Base-by-base conservation (phyloP, 805 yeast species). In the Starmerella asiatica region DNA sequence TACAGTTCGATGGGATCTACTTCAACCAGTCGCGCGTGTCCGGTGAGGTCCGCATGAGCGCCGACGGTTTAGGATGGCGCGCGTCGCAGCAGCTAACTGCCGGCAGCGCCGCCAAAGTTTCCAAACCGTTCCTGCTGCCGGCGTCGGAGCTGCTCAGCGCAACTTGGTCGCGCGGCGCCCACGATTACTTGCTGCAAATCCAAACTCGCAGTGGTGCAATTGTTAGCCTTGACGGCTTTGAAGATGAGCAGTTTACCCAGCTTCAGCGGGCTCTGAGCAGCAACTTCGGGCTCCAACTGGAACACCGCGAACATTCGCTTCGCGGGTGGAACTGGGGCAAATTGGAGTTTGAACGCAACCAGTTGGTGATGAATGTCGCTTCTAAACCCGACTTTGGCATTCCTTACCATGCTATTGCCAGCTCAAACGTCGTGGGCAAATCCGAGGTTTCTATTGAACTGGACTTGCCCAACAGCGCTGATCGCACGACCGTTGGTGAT, bases 281-380 rank as follows among this genome's bases (percentile, higher is more conserved):
- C 50, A 72, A 79, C 54, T 83, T 85, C 60, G 68, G 67, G 40
- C 65, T 82, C 32, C 71, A 72, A 40, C 68, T 91, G 43, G 97
- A 91, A 52, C 78, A 71, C 46, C 75, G 70, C 53, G 97, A 88
- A 53, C 98, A 91, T 61, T 80, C 95, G 4, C 65, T 91, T 48
- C 74, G 95, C 63, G 99, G 99, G 24, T 91, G 98, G 98, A 91
- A 91, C 61, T 91, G 98, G 98, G 99, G 99, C 39, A 76, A 79
- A 48, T 69, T 88, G 14, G 94, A 86, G 57, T 73, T 91, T 56
- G 94, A 93, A 17, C 73, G 94, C 58, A 82, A 84, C 52, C 98
- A 91, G 59, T 66, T 91, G 58, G 73, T 83, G 21, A 86, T 91
- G 61, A 75, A 76, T 42, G 76, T 86, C 18, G 81, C 81, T 55